Percentiles rank a stretch among this genome's conserved stretches.
These are phyloP conservation scores for Blastobotrys terrestris DNA, from an alignment of 805 yeast species.

Conservation along the genomic window DNA sequence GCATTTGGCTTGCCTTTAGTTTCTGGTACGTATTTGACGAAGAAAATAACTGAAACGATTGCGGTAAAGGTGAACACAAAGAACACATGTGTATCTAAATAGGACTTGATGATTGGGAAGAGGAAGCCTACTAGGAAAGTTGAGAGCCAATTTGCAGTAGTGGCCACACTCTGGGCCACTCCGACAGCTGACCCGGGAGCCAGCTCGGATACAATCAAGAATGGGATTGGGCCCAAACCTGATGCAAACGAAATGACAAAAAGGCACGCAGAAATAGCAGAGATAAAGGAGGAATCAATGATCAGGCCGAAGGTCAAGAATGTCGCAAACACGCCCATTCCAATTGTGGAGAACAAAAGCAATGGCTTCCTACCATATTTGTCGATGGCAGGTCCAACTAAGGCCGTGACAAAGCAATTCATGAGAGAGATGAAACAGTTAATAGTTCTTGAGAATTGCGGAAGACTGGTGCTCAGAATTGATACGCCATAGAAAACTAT, in stretches of 20 bases:
- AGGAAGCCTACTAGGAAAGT: constrained; percentile 69
- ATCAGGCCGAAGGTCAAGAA: constrained; percentile 61
- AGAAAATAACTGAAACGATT: constrained; percentile 34
- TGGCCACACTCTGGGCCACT: constrained; percentile 88
- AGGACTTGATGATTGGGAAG: constrained; percentile 65
- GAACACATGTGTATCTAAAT: constrained; percentile 75
- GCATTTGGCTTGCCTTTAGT: constrained; percentile 61
- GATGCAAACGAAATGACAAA: constrained; percentile 84
- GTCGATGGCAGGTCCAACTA: constrained; percentile 73
- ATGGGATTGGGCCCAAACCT: constrained; percentile 95
- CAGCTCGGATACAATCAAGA: constrained; percentile 80
- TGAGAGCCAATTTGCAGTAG: constrained; percentile 84
- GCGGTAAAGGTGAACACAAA: constrained; percentile 43
- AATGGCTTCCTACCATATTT: constrained; percentile 68
- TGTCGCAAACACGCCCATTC: constrained; percentile 63
- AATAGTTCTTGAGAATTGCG: constrained; percentile 61
- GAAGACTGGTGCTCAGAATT: constrained; percentile 65
- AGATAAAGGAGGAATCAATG: constrained; percentile 6
- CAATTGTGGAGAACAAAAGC: constrained; percentile 53
- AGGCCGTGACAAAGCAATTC: constrained; percentile 68
- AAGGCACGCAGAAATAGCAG: constrained; percentile 49
- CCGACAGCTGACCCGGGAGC: constrained; percentile 75
- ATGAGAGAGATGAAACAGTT: constrained; percentile 72
- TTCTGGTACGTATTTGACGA: constrained; percentile 56
- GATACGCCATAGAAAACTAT: constrained; percentile 91